phyloP scores from a whole-genome alignment of 2,329 filamentous ascomycete genomes.

The Pseudogymnoascus sp. region DNA sequence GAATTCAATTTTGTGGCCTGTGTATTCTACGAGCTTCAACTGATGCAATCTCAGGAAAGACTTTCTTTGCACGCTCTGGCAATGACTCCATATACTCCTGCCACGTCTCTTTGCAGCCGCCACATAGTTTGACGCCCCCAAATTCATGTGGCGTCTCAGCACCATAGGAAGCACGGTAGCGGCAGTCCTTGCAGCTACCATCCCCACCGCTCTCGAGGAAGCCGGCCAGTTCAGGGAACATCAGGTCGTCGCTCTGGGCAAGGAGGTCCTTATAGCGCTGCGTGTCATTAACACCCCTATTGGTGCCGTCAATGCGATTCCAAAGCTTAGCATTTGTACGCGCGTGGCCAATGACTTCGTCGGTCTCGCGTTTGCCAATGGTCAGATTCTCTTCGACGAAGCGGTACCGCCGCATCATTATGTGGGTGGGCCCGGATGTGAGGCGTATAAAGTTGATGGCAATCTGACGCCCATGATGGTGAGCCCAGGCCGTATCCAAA shows the following conservation, averaged over 20 bases:
- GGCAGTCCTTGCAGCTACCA: no score
- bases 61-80: not conserved
- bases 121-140: no score
- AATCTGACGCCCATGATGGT: not conserved
- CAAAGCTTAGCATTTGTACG: conserved; percentile 29
- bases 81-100: not conserved
- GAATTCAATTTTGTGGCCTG: not conserved
- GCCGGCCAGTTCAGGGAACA: conserved; percentile 17
- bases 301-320: conserved; percentile 24
- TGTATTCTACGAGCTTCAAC: not conserved
- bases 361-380: conserved; percentile 25
- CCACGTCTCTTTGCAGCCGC: no score
- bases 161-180: no score
- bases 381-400: conserved; percentile 30
- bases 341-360: conserved; percentile 21
- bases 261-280: conserved; percentile 15
- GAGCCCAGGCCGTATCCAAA: conserved; percentile 25
- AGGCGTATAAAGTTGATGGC: conserved; percentile 25
- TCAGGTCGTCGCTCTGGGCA: conserved; percentile 12
- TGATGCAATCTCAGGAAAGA: not conserved
- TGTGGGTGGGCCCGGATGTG: conserved; percentile 29
- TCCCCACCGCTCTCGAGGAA: conserved; percentile 11
- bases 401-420: conserved; percentile 31
- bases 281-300: not conserved
- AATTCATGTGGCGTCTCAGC: no score